Conservation (phyloP, 495 filamentous ascomycete species). For the Hypomontagnella submonticulosa region DNA sequence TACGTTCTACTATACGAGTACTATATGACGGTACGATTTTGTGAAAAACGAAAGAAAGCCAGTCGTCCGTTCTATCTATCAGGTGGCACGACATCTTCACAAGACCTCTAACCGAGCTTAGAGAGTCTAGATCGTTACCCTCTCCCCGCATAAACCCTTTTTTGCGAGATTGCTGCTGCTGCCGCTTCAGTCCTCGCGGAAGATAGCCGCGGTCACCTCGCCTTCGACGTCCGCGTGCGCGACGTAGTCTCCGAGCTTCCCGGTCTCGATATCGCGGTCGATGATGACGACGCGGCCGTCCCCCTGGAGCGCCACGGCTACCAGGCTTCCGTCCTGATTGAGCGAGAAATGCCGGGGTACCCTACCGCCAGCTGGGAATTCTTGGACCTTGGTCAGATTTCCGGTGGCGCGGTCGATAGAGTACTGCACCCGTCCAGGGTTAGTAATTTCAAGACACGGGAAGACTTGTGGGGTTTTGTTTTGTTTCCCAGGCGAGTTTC, state of each 20-base stretch:
- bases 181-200: constrained; percentile 65
- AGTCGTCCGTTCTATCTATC: constrained; percentile 4
- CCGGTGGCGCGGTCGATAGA: constrained; percentile 61
- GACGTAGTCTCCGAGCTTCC: constrained; percentile 63
- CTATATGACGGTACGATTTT: too few relatives aligned
- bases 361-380: constrained; percentile 66
- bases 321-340: constrained; percentile 68
- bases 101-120: constrained; percentile 4
- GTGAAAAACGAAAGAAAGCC: constrained; percentile 1
- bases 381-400: constrained; percentile 59
- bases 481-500: too few relatives aligned
- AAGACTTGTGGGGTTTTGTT: too few relatives aligned
- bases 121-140: constrained; percentile 24
- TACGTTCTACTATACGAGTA: neutral
- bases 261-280: constrained; percentile 64
- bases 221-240: constrained; percentile 62
- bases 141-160: neutral
- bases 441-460: too few relatives aligned
- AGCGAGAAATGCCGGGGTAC: constrained; percentile 74
- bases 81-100: too few relatives aligned
- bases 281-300: constrained; percentile 70
- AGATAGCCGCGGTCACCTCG: constrained; percentile 68
- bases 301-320: constrained; percentile 71
- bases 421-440: constrained; percentile 45
- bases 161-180: too few relatives aligned